Percentiles rank a stretch among this genome's conserved stretches.
These are phyloP conservation scores for Ceratobasidium theobromae DNA, from an alignment of 1,284 basidiomycete genomes.

Conservation along the genomic window DNA sequence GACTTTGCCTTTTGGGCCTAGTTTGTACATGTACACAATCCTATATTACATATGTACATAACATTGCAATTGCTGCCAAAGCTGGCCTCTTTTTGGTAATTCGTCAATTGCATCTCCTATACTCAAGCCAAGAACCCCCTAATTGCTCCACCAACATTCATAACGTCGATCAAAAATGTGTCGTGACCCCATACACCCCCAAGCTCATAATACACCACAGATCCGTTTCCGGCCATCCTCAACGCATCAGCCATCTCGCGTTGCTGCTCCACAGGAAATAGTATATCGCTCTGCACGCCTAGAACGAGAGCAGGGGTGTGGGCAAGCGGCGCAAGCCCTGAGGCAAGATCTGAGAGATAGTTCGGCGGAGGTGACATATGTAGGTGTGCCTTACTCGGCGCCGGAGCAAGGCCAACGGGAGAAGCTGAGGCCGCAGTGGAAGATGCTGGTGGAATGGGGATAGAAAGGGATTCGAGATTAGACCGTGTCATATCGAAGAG, in stretches of 20 bases:
- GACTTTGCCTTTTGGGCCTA: too few species aligned
- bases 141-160: constrained; percentile 77
- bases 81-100: neutral
- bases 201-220: constrained; percentile 95
- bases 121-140: constrained; percentile 62
- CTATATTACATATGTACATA: too few species aligned
- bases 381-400: constrained; percentile 40
- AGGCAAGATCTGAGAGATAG: constrained; percentile 78
- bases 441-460: constrained; percentile 42
- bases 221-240: constrained; percentile 81
- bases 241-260: constrained; percentile 92
- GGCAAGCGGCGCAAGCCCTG: constrained; percentile 76
- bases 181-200: constrained; percentile 99
- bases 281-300: constrained; percentile 94
- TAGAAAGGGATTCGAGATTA: constrained; percentile 68
- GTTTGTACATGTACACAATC: too few species aligned
- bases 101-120: neutral
- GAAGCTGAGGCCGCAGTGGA: constrained; percentile 39
- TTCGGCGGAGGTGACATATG: constrained; percentile 63
- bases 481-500: constrained; percentile 93
- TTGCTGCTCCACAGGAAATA: constrained; percentile 98
- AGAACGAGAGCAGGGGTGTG: constrained; percentile 85
- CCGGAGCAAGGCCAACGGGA: constrained; percentile 40
- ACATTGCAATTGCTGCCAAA: neutral
- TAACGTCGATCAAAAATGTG: constrained; percentile 87